Evolutionary conservation across 352 stramenopile genomes (phyloP).

Genomic region (Phytophthora citricola): DNA sequence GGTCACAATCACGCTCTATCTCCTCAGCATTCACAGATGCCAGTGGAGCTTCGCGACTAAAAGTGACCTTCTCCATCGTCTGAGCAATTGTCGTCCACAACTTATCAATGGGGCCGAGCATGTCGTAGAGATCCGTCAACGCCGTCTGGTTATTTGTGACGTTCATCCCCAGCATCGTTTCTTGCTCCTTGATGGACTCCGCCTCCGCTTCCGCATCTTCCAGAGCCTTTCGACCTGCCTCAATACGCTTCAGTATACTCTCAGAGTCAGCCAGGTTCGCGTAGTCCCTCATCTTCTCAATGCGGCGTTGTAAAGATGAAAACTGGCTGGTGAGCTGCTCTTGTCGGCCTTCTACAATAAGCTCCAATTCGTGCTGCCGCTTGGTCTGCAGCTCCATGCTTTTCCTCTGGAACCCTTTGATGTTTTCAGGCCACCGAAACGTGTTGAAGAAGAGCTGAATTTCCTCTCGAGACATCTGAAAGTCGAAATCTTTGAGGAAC

Average conservation of each 20-base stretch:
- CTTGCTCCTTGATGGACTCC: conserved; percentile 89
- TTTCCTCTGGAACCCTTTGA: conserved; percentile 92
- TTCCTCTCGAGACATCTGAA: conserved; percentile 88
- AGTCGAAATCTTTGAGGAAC: conserved; percentile 92
- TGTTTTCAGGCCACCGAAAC: conserved; percentile 91
- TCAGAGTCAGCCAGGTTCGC: conserved; percentile 81
- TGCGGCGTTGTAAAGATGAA: conserved; percentile 76
- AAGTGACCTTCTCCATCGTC: conserved; percentile 81
- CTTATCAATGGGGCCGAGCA: conserved; percentile 87
- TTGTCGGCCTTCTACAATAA: conserved; percentile 90
- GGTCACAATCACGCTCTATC: conserved; percentile 86
- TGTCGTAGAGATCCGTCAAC: conserved; percentile 79
- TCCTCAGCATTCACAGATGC: conserved; percentile 85
- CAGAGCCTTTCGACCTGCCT: conserved; percentile 76
- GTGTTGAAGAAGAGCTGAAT: conserved; percentile 92
- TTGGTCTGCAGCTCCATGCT: conserved; percentile 92
- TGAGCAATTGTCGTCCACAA: conserved; percentile 87
- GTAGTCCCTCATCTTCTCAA: conserved; percentile 93
- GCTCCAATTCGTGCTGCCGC: conserved; percentile 89
- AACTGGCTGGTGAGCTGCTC: conserved; percentile 89
- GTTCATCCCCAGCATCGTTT: conserved; percentile 86
- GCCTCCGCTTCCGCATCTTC: conserved; percentile 85
- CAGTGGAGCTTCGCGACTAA: conserved; percentile 68
- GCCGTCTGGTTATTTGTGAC: conserved; percentile 83
- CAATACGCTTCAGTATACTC: conserved; percentile 86